Conservation (phyloP, 1,284 basidiomycete species). For the Ustilago nuda region DNA sequence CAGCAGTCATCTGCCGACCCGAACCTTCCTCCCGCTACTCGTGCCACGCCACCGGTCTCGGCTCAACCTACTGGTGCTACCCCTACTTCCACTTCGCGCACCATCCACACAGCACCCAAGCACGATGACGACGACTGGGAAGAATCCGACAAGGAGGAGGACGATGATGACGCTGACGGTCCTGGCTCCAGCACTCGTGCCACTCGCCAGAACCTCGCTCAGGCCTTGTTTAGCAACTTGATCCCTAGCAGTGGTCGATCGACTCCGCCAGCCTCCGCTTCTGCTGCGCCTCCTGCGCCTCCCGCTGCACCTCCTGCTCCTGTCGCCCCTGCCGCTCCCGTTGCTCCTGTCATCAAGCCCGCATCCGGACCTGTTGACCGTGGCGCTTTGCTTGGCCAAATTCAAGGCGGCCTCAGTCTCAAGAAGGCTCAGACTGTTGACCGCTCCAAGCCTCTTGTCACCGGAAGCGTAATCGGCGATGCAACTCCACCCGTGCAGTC, state of each 20-base stretch:
- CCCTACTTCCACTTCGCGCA: slow-evolving; percentile 30
- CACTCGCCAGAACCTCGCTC: slow-evolving; percentile 66
- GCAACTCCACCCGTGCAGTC: slow-evolving; percentile 76
- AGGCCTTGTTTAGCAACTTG: slow-evolving; percentile 65
- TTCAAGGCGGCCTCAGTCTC: slow-evolving; percentile 82
- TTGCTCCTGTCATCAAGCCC: slow-evolving; percentile 57
- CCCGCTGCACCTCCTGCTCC: slow-evolving; percentile 59
- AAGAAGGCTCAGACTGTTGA: slow-evolving; percentile 86
- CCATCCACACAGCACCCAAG: slow-evolving; percentile 55
- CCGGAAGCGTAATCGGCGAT: slow-evolving; percentile 82
- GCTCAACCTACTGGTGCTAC: slow-evolving; percentile 47
- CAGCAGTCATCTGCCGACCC: slow-evolving; percentile 23
- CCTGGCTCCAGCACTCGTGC: slow-evolving; percentile 63
- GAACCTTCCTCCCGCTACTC: slow-evolving; percentile 42
- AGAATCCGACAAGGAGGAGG: slow-evolving; percentile 63
- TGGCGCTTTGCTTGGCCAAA: slow-evolving; percentile 81
- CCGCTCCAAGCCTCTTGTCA: slow-evolving; percentile 77
- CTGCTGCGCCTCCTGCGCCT: slow-evolving; percentile 50
- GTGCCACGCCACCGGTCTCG: slow-evolving; percentile 48
- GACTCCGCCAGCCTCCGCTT: slow-evolving; percentile 51
- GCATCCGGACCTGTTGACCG: slow-evolving; percentile 73
- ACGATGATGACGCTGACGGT: slow-evolving; percentile 66
- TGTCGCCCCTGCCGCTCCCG: slow-evolving; percentile 64
- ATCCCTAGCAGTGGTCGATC: slow-evolving; percentile 58
- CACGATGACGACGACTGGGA: slow-evolving; percentile 67